These are phyloP conservation scores for Cardamine occulta DNA, from an alignment of 345 rosid genomes.

Conservation along the genomic window DNA sequence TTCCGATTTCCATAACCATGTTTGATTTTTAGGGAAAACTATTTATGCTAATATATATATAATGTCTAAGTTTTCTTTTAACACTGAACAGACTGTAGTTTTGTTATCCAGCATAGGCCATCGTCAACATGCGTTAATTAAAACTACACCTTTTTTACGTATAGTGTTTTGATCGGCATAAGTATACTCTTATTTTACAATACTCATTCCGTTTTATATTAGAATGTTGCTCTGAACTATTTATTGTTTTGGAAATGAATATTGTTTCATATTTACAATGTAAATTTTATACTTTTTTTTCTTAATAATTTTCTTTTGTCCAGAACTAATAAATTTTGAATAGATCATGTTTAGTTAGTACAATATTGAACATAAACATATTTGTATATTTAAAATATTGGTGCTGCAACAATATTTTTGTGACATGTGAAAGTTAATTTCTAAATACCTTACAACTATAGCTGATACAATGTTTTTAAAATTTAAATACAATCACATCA, in stretches of 20 bases:
- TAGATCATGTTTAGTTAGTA: neutral
- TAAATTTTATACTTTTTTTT: neutral
- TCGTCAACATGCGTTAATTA: neutral
- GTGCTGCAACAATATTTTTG: neutral
- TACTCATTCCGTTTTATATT: neutral
- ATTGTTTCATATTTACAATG: neutral
- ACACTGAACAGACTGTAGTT: neutral
- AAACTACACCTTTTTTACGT: neutral
- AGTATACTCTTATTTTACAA: neutral
- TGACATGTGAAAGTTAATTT: neutral
- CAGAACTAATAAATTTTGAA: neutral
- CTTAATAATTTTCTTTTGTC: neutral
- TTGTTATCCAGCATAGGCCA: neutral
- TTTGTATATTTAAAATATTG: neutral
- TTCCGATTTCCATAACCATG: conserved; percentile 7
- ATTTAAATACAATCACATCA: conserved; percentile 12
- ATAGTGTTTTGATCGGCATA: no score
- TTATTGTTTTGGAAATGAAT: no score
- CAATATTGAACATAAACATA: neutral
- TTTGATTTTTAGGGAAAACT: neutral
- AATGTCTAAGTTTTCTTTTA: neutral
- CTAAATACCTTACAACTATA: neutral
- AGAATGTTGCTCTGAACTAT: neutral
- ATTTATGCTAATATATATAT: neutral
- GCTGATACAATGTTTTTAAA: conserved; percentile 1